A percentile compares a stretch with the other conserved stretches of the same genome.
These are phyloP conservation scores for Chiua virens DNA, from an alignment of 768 basidiomycete genomes.

Conservation along the genomic window DNA sequence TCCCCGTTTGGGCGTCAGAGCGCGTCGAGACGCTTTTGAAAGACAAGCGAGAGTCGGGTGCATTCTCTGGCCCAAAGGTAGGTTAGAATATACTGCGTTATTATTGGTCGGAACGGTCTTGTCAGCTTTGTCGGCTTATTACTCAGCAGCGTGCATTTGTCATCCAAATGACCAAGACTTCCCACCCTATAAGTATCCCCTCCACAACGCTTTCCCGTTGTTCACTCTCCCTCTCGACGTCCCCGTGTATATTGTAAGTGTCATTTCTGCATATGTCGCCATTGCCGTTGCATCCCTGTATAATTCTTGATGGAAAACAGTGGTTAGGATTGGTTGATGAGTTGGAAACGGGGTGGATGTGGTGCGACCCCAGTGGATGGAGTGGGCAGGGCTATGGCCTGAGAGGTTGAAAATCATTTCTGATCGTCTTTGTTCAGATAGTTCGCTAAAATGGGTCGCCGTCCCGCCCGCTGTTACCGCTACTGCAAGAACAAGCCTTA, in stretches of 20 bases:
- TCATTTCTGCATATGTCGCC: neutral
- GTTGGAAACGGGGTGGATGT: slow-evolving; percentile 15
- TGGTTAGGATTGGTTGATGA: neutral
- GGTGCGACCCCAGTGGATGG: slow-evolving; percentile 9
- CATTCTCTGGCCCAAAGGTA: slow-evolving; percentile 40
- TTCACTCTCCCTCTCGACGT: slow-evolving; percentile 4
- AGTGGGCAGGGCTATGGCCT: neutral
- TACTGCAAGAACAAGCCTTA: slow-evolving; percentile 99
- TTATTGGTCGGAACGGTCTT: no score
- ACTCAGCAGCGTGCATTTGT: slow-evolving; percentile 24
- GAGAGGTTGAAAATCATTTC: neutral
- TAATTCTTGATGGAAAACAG: neutral
- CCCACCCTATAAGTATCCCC: slow-evolving; percentile 21
- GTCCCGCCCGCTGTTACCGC: slow-evolving; percentile 96
- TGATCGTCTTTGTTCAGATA: slow-evolving; percentile 15
- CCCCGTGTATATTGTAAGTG: slow-evolving; percentile 24
- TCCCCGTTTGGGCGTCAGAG: slow-evolving; percentile 81
- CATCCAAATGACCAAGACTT: slow-evolving; percentile 8
- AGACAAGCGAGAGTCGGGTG: slow-evolving; percentile 64
- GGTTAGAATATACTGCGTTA: no score
- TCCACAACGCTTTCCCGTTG: neutral
- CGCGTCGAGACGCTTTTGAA: slow-evolving; percentile 81
- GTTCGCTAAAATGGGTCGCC: slow-evolving; percentile 76
- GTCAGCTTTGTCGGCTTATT: slow-evolving; percentile 8
- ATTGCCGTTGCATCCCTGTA: neutral